Conservation (phyloP, 2,329 filamentous ascomycete genomes). For the Neonectria magnoliae region DNA sequence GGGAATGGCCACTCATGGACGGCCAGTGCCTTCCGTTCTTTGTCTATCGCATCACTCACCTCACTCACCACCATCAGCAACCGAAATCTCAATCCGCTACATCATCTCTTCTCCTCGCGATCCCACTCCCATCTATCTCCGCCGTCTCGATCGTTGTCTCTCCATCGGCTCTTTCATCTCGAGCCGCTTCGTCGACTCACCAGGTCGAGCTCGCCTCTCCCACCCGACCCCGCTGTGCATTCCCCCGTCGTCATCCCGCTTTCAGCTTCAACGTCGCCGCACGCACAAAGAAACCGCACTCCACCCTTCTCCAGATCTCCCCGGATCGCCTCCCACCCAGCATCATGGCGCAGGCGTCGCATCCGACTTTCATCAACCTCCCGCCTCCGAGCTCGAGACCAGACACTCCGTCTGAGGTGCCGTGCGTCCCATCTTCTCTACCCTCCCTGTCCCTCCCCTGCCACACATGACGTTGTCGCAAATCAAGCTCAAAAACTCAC, state of each 20-base stretch:
- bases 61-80: not conserved
- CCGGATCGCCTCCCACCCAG: constrained; percentile 10
- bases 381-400: constrained; percentile 84
- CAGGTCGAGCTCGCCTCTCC: not conserved
- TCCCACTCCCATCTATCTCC: not conserved
- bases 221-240: not conserved
- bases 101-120: not conserved
- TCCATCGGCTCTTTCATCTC: not conserved
- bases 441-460: constrained; percentile 3
- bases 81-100: not conserved
- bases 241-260: not conserved
- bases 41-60: not conserved
- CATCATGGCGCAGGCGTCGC: constrained; percentile 54
- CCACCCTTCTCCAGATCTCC: not conserved
- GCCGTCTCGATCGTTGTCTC: not conserved
- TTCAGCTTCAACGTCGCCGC: not conserved
- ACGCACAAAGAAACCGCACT: not conserved
- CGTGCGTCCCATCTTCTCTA: constrained; percentile 67
- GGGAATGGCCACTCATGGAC: not conserved
- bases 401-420: constrained; percentile 88
- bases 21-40: not conserved
- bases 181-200: not conserved
- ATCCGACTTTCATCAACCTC: constrained; percentile 82
- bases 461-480: constrained; percentile 5
- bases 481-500: constrained; percentile 19